Conservation (phyloP, 139 green algal species). For the Ettlia oleoabundans region DNA sequence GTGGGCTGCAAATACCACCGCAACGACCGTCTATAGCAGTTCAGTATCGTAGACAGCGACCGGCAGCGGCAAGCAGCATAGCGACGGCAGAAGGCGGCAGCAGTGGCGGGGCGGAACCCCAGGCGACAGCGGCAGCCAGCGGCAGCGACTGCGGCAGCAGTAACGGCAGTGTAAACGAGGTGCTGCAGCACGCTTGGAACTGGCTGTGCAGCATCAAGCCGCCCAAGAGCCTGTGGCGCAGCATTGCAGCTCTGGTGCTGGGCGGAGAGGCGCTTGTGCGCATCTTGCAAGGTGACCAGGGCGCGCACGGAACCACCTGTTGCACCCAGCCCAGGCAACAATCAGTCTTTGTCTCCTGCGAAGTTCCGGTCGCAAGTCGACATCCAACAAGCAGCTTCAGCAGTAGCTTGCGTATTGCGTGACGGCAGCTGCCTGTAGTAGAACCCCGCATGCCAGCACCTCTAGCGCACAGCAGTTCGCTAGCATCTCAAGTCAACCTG, state of each 20-base stretch:
- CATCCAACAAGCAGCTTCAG: no score
- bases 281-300: conserved; percentile 73
- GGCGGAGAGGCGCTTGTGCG: conserved; percentile 81
- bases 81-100: background rate
- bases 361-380: no score
- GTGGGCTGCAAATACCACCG: background rate
- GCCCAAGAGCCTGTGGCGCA: conserved; percentile 84
- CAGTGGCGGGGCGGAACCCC: background rate
- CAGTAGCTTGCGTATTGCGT: no score
- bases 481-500: no score
- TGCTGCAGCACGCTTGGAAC: background rate
- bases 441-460: background rate
- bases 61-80: background rate
- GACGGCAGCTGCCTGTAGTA: no score
- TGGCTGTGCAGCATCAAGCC: conserved; percentile 48
- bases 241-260: conserved; percentile 78
- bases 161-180: background rate
- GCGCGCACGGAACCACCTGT: no score
- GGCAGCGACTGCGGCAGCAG: background rate
- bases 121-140: background rate
- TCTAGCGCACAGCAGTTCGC: background rate
- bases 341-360: no score
- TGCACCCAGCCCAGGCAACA: no score
- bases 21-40: background rate
- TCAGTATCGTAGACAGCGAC: background rate